Conservation (phyloP, 108 stramenopile genomes). For the Nitzschia sp. region DNA sequence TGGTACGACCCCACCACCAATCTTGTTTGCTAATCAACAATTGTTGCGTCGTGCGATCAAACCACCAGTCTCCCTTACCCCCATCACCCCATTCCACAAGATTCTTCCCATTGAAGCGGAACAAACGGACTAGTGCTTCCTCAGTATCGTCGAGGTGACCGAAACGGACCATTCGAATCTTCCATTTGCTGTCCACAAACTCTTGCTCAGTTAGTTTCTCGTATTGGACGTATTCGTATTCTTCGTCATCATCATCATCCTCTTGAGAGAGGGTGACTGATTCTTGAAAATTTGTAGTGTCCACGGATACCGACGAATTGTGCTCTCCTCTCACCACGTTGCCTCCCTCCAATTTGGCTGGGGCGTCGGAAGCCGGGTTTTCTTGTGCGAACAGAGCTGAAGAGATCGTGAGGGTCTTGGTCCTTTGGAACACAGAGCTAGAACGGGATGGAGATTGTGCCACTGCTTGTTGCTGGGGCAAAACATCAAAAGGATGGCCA, state of each 20-base stretch:
- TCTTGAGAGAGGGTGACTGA: not conserved
- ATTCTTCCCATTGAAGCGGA: conserved; percentile 61
- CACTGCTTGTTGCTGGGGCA: no score
- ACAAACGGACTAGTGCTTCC: conserved; percentile 80
- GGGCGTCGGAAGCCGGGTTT: not conserved
- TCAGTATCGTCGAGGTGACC: conserved; percentile 48
- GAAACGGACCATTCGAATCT: conserved; percentile 73
- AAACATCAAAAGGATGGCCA: no score
- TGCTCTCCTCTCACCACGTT: not conserved
- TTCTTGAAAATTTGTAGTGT: not conserved
- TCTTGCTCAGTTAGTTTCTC: conserved; percentile 73
- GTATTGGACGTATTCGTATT: conserved; percentile 80
- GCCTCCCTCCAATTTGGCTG: not conserved
- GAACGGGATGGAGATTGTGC: no score
- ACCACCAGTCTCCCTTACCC: conserved; percentile 65
- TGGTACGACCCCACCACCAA: conserved; percentile 67
- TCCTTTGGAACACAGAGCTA: no score
- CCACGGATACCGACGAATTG: not conserved
- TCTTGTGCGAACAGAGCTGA: not conserved
- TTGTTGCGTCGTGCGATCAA: conserved; percentile 76
- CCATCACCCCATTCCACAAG: conserved; percentile 75
- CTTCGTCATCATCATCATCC: conserved; percentile 52
- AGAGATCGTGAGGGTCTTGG: no score
- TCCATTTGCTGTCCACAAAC: conserved; percentile 77
- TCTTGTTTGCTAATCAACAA: conserved; percentile 70